Conservation (phyloP, 2,329 filamentous ascomycete genomes). For the Blastomyces parvus region DNA sequence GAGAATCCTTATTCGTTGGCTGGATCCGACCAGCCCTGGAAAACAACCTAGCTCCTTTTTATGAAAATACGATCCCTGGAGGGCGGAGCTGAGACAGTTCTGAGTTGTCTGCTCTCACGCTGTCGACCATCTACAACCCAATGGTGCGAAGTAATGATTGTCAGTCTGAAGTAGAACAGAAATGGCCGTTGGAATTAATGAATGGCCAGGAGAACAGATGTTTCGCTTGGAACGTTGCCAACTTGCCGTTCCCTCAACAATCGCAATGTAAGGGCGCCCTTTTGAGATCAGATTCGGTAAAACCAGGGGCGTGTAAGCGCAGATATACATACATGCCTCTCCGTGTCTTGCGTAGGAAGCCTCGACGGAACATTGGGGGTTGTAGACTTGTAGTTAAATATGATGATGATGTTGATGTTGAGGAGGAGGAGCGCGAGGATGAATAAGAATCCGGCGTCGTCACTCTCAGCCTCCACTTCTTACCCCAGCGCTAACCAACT, state of each 20-base stretch:
- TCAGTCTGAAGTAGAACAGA: background rate
- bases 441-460: background rate
- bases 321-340: too few relatives aligned
- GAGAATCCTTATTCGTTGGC: background rate
- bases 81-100: background rate
- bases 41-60: background rate
- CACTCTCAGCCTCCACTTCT: background rate
- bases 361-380: background rate
- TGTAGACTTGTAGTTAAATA: background rate
- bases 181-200: background rate
- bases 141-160: background rate
- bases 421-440: too few relatives aligned
- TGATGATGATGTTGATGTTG: too few relatives aligned
- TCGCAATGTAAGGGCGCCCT: background rate
- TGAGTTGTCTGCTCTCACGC: background rate
- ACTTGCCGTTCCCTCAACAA: background rate
- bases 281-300: background rate
- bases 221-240: background rate
- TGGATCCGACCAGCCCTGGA: background rate
- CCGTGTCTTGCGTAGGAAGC: background rate
- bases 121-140: background rate
- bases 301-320: background rate
- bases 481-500: background rate
- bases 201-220: background rate
- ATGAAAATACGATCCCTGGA: background rate